phyloP scores from a whole-genome alignment of 805 yeast genomes.

The Tetrapisispora nanseiensis region DNA sequence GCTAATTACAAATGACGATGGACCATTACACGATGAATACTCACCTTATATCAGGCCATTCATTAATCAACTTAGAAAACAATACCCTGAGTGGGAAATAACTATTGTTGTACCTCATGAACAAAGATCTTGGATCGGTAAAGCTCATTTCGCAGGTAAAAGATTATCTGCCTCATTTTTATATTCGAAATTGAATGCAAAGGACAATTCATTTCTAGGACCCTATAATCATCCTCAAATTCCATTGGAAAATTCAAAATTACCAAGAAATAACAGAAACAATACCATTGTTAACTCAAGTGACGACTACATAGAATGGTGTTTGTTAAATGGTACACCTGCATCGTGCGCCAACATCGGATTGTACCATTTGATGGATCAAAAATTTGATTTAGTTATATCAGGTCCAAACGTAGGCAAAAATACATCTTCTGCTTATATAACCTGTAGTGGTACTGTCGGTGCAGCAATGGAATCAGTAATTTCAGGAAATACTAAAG shows the following conservation, averaged over 20 bases:
- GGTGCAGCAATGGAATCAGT: conserved; percentile 97
- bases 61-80: conserved; percentile 52
- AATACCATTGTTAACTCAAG: conserved; percentile 4
- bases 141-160: conserved; percentile 85
- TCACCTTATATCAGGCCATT: conserved; percentile 83
- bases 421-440: conserved; percentile 80
- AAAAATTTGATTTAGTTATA: conserved; percentile 67
- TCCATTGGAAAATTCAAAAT: conserved; percentile 21
- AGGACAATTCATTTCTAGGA: conserved; percentile 51
- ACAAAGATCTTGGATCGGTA: conserved; percentile 94
- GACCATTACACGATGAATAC: conserved; percentile 70
- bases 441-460: conserved; percentile 86
- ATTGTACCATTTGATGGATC: conserved; percentile 52
- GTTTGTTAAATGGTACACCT: conserved; percentile 83
- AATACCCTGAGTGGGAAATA: conserved; percentile 70
- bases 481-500: conserved; percentile 46
- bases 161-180: conserved; percentile 51
- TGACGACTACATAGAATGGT: conserved; percentile 61
- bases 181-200: conserved; percentile 41
- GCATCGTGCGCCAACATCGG: conserved; percentile 94
- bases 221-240: conserved; percentile 50
- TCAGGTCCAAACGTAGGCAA: conserved; percentile 97
- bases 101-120: conserved; percentile 73
- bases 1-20: conserved; percentile 84
- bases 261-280: conserved; percentile 17